Evolutionary conservation across 2,329 filamentous ascomycete genomes (phyloP).

Genomic region (Xylaria sp.): DNA sequence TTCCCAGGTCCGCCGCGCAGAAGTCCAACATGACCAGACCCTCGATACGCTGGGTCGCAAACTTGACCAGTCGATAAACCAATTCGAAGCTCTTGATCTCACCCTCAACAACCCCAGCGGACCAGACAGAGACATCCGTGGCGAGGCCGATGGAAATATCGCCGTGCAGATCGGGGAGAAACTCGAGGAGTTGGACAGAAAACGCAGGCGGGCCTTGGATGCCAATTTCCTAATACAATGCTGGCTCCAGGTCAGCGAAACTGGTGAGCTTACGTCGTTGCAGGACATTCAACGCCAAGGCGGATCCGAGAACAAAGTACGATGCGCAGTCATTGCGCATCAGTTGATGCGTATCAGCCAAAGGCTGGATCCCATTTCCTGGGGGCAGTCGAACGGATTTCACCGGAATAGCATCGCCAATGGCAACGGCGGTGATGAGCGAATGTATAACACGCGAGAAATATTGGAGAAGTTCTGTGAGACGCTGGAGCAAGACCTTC

Average conservation of each 20-base stretch:
- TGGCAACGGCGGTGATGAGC: conserved; percentile 46
- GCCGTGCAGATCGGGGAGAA: conserved; percentile 94
- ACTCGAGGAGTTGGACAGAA: conserved; percentile 91
- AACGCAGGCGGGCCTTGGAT: conserved; percentile 86
- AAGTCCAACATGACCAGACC: conserved; percentile 89
- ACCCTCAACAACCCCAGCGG: conserved; percentile 68
- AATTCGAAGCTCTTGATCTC: conserved; percentile 87
- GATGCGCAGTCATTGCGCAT: conserved; percentile 89
- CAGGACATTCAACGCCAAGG: conserved; percentile 87
- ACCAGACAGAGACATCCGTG: conserved; percentile 50
- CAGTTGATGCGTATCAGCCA: conserved; percentile 95
- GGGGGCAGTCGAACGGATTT: conserved; percentile 64
- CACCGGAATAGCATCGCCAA: conserved; percentile 54
- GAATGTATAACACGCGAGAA: conserved; percentile 73
- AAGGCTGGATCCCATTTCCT: conserved; percentile 77
- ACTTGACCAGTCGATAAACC: conserved; percentile 87
- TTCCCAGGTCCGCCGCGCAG: conserved; percentile 86
- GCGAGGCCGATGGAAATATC: conserved; percentile 74
- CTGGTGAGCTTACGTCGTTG: conserved; percentile 81
- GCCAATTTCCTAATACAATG: conserved; percentile 95
- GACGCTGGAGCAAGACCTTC: conserved; percentile 88
- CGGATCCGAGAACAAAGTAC: conserved; percentile 87
- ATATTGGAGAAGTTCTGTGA: conserved; percentile 97
- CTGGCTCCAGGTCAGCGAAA: conserved; percentile 93
- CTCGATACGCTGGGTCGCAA: conserved; percentile 85